These are phyloP conservation scores for Malania oleifera DNA, from an alignment of 164 flowering plant genomes.

Conservation along the genomic window DNA sequence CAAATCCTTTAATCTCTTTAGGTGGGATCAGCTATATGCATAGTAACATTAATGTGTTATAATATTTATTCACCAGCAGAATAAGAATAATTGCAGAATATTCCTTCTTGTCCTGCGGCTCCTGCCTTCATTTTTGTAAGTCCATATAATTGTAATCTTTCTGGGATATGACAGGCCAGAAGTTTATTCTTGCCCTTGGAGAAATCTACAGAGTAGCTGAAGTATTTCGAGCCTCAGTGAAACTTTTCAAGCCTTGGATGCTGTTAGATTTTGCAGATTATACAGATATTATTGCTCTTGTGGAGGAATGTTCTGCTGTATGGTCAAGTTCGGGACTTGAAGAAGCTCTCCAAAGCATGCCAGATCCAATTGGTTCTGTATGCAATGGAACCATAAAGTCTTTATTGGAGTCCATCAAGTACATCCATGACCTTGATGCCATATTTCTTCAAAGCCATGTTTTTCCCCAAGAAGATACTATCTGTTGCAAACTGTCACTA, in stretches of 20 bases:
- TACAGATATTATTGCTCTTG: constrained; percentile 21
- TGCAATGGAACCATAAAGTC: constrained; percentile 22
- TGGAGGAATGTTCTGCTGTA: constrained; percentile 50
- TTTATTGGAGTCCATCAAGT: constrained; percentile 49
- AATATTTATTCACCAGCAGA: too few relatives aligned
- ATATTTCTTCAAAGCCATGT: constrained; percentile 29
- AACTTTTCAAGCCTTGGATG: constrained; percentile 76
- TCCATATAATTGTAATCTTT: background rate
- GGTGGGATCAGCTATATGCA: too few relatives aligned
- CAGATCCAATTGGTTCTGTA: constrained; percentile 19
- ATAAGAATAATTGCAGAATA: too few relatives aligned
- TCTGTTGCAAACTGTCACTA: constrained; percentile 53
- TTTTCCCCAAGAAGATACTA: constrained; percentile 25
- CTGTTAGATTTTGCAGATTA: constrained; percentile 27
- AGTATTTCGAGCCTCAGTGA: constrained; percentile 50
- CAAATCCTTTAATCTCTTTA: too few relatives aligned
- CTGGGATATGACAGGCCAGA: constrained; percentile 41
- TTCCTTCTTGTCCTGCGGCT: too few relatives aligned
- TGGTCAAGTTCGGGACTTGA: constrained; percentile 76
- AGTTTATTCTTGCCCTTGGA: constrained; percentile 60
- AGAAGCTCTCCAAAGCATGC: constrained; percentile 48
- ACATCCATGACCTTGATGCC: constrained; percentile 43
- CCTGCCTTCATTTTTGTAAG: too few relatives aligned
- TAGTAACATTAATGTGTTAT: background rate
- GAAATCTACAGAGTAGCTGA: constrained; percentile 68